Base-by-base conservation (phyloP, 768 basidiomycete species). In the Lactarius evosmus region DNA sequence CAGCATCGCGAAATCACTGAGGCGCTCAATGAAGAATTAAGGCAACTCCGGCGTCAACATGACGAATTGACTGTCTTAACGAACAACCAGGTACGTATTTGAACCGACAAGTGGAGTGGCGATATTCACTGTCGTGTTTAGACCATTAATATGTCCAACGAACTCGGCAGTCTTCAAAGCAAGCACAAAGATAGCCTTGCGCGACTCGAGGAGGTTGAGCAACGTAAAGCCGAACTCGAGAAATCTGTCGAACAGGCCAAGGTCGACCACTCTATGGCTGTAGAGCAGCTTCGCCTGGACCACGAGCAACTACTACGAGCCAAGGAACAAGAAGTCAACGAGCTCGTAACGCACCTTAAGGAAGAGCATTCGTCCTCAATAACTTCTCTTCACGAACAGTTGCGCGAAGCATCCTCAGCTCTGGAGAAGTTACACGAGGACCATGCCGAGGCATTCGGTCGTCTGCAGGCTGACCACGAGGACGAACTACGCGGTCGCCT, bases 131-230 rank as follows among this genome's bases (percentile, higher is more conserved):
- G 50, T 52, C 52, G 14, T 46, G 14, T 25, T 44, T 62, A 94
- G 91, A 81, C 89, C 12, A 72, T 87, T 58, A 96, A 96, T 71
- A 91, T 96, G 87, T 92, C 93, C 9, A 86, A 81, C 61, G 95
- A 93, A 70, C 82, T 95, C 40, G 91, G 91, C 67, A 85, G 82
- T 30, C 78, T 95, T 27, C 87, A 85, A 57, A 75, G 78, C 58
- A 83, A 85, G 69, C 85, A 88, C 69, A 74, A 80, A 58, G 79
- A 84, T 14, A 78, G 83, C 56, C 71, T 87, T 8, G 70, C 69
- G 14, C 75, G 77, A 41, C 73, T 93, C 12, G 84, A 88, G 67
- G 77, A 80, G 54, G 78, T 85, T 50, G 79, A 82, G 70, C 71
- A 79, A 57, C 85, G 79, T 49, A 88, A 90, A 70, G 76, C 78